Evolutionary conservation across 257 asterid genomes (phyloP), one percentile per base, ranked within the genome.

Genomic region (Forsythia suspensa): DNA sequence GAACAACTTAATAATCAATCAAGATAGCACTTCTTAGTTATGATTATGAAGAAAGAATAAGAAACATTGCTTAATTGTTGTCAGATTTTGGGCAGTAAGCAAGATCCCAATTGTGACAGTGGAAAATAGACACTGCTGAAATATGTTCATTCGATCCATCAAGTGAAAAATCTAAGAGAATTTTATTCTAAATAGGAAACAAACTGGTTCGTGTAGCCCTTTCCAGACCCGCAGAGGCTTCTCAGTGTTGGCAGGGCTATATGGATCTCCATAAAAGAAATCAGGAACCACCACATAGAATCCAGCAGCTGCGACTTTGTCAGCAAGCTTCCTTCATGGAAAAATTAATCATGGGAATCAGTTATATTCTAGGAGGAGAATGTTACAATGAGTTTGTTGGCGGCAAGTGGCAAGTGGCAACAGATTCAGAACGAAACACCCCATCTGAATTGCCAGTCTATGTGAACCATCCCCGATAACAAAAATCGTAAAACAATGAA

Each of bases 231-330:
- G 52, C 5, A 82, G 0, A 74, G 88, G 78, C 82, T 59, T 84
- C 51, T 82, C 84, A 15, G 80, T 37, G 72, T 80, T 81, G 18
- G 82, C 65, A 72, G 85, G 86, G 74, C 82, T 82, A 29, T 20
- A 89, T 12, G 90, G 89, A 70, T 91, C 92, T 41, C 91, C 92
- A 57, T 82, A 11, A 74, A 89, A 80, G 87, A 91, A 87, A 85
- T 88, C 96, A 55, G 96, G 96, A 80, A 84, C 92, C 76, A 89
- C 92, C 43, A 83, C 92, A 42, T 81, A 84, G 84, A 73, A 91
- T 36, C 94, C 94, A 79, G 82, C 88, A 61, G 90, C 84, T 52
- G 90, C 94, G 74, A 89, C 85, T 84, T 89, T 91, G 83, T 89
- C 96, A 15, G 96, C 92, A 66, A 91, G 78, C 77, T 84, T 89